Conservation (phyloP, 257 asterid genomes). For the Rehmannia glutinosa region DNA sequence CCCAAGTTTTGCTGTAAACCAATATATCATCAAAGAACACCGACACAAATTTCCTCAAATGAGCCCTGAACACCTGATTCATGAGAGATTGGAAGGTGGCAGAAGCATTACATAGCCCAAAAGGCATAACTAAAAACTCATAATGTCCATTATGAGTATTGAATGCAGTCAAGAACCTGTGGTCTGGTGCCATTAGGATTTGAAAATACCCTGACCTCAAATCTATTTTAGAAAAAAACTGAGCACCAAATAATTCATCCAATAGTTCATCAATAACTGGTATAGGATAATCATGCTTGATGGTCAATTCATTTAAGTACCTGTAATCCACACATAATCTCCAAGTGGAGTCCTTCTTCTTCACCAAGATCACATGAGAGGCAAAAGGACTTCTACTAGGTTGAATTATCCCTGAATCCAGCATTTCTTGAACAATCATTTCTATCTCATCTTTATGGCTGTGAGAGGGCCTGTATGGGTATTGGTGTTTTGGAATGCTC, state of each 20-base stretch:
- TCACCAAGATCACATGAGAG: no score
- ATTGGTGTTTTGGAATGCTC: not conserved
- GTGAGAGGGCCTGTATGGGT: not conserved
- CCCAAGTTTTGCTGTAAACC: not conserved
- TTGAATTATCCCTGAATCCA: not conserved
- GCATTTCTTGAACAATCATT: not conserved
- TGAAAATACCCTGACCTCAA: not conserved
- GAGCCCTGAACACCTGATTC: not conserved
- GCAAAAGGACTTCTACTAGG: no score
- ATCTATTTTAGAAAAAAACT: no score
- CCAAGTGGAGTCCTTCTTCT: no score
- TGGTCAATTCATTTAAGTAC: not conserved
- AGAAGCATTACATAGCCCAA: not conserved
- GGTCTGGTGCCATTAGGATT: not conserved
- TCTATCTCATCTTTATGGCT: no score
- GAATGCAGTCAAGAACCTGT: not conserved
- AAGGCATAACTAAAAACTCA: not conserved
- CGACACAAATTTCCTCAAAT: not conserved
- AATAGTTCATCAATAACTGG: not conserved
- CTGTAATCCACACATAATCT: no score
- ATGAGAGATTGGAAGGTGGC: not conserved
- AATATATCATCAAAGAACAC: constrained; percentile 4
- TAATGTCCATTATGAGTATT: not conserved
- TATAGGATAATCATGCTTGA: not conserved
- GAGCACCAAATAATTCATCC: not conserved